Evolutionary conservation across 208 protist species (phyloP).

Genomic region (Trichomonas vaginalis): DNA sequence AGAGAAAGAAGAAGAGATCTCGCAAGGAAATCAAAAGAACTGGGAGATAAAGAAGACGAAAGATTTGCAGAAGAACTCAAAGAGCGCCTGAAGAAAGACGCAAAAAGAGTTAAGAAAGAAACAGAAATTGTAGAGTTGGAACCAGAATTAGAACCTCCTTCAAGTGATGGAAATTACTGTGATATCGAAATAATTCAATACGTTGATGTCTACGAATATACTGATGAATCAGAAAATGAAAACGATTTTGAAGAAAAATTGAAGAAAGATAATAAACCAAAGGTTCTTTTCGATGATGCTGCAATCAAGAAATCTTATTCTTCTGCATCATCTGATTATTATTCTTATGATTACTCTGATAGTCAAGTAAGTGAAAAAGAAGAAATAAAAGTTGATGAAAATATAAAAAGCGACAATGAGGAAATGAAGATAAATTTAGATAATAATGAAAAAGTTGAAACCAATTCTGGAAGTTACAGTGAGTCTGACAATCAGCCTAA

Average conservation of each 20-base stretch:
- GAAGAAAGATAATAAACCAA: too few species aligned
- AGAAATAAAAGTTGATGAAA: too few species aligned
- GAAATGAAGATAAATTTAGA: neutral
- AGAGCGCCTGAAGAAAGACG: neutral
- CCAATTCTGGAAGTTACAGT: too few species aligned
- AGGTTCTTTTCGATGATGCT: too few species aligned
- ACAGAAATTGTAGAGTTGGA: neutral
- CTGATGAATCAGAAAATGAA: neutral
- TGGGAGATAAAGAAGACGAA: neutral
- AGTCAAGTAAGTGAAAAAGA: too few species aligned
- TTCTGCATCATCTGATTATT: too few species aligned
- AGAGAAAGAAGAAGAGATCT: neutral
- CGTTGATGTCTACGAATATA: neutral
- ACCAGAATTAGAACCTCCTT: neutral
- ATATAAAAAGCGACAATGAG: neutral
- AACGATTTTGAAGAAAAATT: too few species aligned
- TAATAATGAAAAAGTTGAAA: too few species aligned
- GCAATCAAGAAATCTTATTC: too few species aligned
- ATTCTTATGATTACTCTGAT: too few species aligned
- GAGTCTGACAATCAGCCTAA: neutral
- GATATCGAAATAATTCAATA: neutral
- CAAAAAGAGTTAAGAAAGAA: neutral
- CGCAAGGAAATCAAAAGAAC: neutral
- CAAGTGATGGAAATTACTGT: neutral
- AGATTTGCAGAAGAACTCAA: neutral